Evolutionary conservation across 2,329 filamentous ascomycete species (phyloP), one percentile per base, ranked within the genome.

Genomic region (Fusarium armeniacum): DNA sequence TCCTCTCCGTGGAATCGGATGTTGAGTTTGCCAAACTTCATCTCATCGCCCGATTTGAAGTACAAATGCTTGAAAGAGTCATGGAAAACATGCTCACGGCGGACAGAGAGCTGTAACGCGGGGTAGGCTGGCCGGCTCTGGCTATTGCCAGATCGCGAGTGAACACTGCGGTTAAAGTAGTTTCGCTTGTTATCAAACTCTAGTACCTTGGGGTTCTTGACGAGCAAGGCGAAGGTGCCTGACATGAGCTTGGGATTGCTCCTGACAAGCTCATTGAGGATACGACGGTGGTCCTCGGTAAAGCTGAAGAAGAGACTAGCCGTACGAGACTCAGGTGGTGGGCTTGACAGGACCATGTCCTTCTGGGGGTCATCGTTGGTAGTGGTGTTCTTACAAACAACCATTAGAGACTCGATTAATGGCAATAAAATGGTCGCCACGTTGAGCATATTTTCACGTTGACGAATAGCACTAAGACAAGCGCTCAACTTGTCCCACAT

Each of bases 141-240:
- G 56, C 88, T 87, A 55, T 87, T 87, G 52, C 92, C 89, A 46
- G 88, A 88, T 63, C 86, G 83, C 41, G 83, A 82, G 79, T 99
- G 96, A 13, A 99, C 90, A 76, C 93, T 94, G 65, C 96, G 92
- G 78, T 90, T 98, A 85, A 99, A 99, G 86, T 97, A 99, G 82
- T 97, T 98, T 75, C 96, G 94, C 85, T 99, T 99, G 84, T 99
- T 99, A 83, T 99, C 96, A 76, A 99, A 99, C 77, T 99, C 96
- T 15, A 99, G 85, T 5, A 99, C 97, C 85, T 98, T 99, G 28
- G 96, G 97, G 77, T 99, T 99, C 85, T 97, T 98, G 68, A 98
- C 96, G 49, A 99, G 83, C 18, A 99, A 86, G 13, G 95, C 94
- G 81, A 99, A 98, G 4, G 95, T 98, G 55, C 96, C 96, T 62